A percentile compares a stretch with the other conserved stretches of the same genome.
These are phyloP conservation scores for Sodiomyces alkalinus DNA, from an alignment of 2,329 filamentous ascomycete species.

Conservation along the genomic window DNA sequence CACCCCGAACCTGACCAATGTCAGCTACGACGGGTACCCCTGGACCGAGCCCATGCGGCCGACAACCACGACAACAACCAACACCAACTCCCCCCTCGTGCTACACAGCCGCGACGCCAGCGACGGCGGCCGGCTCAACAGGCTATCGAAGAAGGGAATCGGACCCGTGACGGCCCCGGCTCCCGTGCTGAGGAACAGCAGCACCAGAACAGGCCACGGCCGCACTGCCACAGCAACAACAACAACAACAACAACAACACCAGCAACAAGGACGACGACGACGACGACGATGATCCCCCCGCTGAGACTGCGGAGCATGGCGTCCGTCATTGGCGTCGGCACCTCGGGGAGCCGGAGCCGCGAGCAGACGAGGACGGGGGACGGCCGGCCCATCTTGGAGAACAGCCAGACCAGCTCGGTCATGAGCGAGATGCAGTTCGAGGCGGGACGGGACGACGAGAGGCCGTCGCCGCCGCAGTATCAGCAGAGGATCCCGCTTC, in stretches of 20 bases:
- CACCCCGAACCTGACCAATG: slow-evolving; percentile 14
- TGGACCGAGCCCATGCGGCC: slow-evolving; percentile 12
- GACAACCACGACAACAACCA: not conserved
- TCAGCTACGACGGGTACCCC: slow-evolving; percentile 17
- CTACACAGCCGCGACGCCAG: slow-evolving; percentile 10
- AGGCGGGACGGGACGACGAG: slow-evolving; percentile 1
- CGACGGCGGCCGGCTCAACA: slow-evolving; percentile 6
- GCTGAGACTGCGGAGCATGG: slow-evolving; percentile 14
- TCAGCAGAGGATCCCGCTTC: too few relatives aligned
- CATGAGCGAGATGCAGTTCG: slow-evolving; percentile 2
- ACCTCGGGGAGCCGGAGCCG: slow-evolving; percentile 9
- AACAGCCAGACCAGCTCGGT: slow-evolving; percentile 4
- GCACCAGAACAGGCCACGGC: too few relatives aligned
- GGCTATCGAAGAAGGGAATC: slow-evolving; percentile 2
- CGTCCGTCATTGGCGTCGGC: slow-evolving; percentile 8
- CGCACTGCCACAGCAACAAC: too few relatives aligned
- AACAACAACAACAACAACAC: too few relatives aligned
- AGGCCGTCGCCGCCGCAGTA: slow-evolving; percentile 1
- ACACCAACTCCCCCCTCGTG: too few relatives aligned
- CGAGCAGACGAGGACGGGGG: slow-evolving; percentile 3
- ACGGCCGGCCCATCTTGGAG: slow-evolving; percentile 4
- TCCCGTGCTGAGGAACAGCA: slow-evolving; percentile 4
- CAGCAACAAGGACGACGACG: slow-evolving; percentile 14
- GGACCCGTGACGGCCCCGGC: slow-evolving; percentile 8
- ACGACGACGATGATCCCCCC: too few relatives aligned